These are phyloP conservation scores for Funneliformis caledonium DNA, from an alignment of 371 early-diverging fungal genomes.

Conservation along the genomic window DNA sequence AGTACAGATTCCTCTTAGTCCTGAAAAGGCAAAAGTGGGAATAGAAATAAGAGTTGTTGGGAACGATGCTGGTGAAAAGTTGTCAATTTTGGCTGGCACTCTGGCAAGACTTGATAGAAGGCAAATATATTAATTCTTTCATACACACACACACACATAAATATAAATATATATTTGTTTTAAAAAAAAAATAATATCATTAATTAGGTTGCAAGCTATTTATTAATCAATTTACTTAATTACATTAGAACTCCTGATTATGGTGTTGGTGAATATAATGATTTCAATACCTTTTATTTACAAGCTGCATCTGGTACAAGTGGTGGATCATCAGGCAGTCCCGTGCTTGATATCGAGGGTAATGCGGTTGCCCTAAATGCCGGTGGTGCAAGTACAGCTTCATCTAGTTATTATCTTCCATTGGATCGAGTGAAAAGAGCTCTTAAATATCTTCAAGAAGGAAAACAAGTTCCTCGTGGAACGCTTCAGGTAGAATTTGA, in stretches of 20 bases:
- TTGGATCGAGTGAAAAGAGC: constrained; percentile 73
- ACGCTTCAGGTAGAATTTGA: constrained; percentile 72
- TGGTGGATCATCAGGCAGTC: constrained; percentile 71
- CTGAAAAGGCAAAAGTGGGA: constrained; percentile 78
- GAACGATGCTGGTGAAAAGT: constrained; percentile 85
- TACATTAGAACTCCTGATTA: constrained; percentile 68
- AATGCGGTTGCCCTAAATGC: constrained; percentile 73
- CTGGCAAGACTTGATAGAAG: constrained; percentile 77
- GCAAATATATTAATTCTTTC: background rate
- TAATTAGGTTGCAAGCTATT: background rate
- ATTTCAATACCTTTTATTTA: constrained; percentile 72
- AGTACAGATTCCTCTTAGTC: constrained; percentile 70
- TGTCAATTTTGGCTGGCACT: constrained; percentile 79
- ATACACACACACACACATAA: background rate
- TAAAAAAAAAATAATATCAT: too few species aligned
- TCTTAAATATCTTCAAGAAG: constrained; percentile 59
- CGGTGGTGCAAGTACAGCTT: constrained; percentile 62
- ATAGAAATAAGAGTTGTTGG: constrained; percentile 84
- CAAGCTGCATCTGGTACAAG: constrained; percentile 73
- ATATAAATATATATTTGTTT: background rate
- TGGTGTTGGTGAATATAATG: constrained; percentile 71
- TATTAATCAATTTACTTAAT: constrained; percentile 12
- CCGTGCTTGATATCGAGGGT: constrained; percentile 71
- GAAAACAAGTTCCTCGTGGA: constrained; percentile 70
- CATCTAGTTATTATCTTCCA: constrained; percentile 68